These are phyloP conservation scores for Monosporozyma yasuniensis DNA, from an alignment of 805 yeast species.

Conservation along the genomic window DNA sequence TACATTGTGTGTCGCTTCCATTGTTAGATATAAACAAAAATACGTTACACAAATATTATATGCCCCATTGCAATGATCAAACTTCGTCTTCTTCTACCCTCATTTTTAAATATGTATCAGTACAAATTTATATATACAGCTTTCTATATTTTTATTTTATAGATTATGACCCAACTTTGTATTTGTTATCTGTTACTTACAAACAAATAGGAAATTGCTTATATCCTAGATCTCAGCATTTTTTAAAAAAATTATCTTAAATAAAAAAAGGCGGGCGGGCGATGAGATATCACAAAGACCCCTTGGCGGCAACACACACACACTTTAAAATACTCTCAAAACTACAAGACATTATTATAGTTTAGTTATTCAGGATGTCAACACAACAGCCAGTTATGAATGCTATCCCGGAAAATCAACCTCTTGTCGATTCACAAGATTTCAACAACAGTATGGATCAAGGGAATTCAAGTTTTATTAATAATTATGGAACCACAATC, in stretches of 20 bases:
- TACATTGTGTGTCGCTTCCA: slow-evolving; percentile 86
- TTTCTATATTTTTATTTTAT: background rate
- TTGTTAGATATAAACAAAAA: slow-evolving; percentile 78
- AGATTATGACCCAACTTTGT: background rate
- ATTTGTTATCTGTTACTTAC: no score
- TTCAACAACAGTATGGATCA: background rate
- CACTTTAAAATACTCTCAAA: no score
- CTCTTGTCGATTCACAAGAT: background rate
- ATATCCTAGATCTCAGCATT: no score
- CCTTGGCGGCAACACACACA: background rate
- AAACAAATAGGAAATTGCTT: no score
- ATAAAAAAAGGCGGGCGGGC: no score
- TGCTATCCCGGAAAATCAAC: background rate
- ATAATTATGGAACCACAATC: background rate
- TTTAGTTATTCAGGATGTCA: background rate
- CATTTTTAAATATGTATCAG: background rate
- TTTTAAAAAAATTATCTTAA: no score
- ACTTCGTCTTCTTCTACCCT: background rate
- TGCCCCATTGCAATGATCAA: slow-evolving; percentile 46
- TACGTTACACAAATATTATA: slow-evolving; percentile 87
- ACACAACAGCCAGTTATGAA: background rate
- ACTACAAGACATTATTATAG: background rate
- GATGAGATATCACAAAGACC: background rate
- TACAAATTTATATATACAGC: background rate
- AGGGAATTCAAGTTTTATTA: background rate